phyloP scores from a whole-genome alignment of 768 basidiomycete species.

The Holtermanniella nyarrowii region DNA sequence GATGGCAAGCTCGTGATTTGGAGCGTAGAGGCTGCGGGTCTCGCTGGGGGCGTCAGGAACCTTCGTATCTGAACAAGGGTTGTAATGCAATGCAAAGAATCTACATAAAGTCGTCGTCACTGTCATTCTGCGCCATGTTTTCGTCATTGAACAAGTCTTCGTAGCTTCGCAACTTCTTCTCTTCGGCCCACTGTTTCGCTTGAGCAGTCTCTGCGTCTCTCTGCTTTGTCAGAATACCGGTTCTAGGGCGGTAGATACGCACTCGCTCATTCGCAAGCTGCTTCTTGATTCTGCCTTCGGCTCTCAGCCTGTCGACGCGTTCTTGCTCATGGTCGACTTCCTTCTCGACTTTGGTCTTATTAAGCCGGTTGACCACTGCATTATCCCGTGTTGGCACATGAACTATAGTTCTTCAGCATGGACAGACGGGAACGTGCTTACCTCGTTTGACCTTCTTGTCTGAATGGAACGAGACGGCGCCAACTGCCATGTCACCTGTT shows the following conservation, averaged over 20 bases:
- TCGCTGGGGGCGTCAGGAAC: conserved; percentile 45
- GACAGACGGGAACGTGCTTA: conserved; percentile 30
- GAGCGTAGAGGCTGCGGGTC: conserved; percentile 56
- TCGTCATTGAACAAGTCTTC: conserved; percentile 60
- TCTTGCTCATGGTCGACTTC: conserved; percentile 88
- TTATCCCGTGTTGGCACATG: conserved; percentile 76
- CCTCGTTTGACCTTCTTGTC: conserved; percentile 82
- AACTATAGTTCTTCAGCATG: conserved; percentile 45
- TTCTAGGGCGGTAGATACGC: conserved; percentile 4
- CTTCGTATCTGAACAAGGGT: conserved; percentile 36
- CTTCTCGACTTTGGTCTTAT: conserved; percentile 79
- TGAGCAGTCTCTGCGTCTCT: conserved; percentile 70
- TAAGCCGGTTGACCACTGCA: conserved; percentile 76
- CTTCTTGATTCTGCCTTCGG: conserved; percentile 46
- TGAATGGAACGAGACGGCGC: conserved; percentile 87
- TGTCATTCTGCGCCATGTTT: conserved; percentile 41
- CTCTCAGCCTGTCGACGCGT: conserved; percentile 56
- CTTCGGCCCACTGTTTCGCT: conserved; percentile 64
- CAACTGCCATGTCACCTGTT: conserved; percentile 95
- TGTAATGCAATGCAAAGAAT: neutral
- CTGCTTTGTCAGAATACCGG: conserved; percentile 42
- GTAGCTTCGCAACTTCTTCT: conserved; percentile 80
- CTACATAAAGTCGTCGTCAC: conserved; percentile 41
- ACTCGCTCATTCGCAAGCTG: conserved; percentile 68
- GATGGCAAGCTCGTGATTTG: conserved; percentile 90